Conservation (phyloP, 192 early-diverging fungal species). For the Chytriomyces hyalinus region DNA sequence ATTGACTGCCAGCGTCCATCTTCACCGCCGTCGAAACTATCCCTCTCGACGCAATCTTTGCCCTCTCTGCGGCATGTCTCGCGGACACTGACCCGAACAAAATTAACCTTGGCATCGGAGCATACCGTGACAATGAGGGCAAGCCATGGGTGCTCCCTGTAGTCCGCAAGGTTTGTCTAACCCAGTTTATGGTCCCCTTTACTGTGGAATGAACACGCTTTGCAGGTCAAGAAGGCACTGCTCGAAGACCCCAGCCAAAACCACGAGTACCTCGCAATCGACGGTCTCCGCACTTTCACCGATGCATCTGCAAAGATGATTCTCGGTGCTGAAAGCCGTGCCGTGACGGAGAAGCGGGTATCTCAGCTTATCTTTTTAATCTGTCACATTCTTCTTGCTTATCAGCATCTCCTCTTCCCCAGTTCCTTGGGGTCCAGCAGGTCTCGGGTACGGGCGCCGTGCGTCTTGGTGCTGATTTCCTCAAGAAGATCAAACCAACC, state of each 20-base stretch:
- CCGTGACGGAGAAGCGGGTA: slow-evolving; percentile 73
- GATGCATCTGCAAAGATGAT: slow-evolving; percentile 82
- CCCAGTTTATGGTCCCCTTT: neutral
- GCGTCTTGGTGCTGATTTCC: slow-evolving; percentile 82
- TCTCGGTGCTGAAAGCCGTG: slow-evolving; percentile 76
- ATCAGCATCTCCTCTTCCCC: neutral
- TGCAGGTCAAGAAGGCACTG: slow-evolving; percentile 77
- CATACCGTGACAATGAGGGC: slow-evolving; percentile 88
- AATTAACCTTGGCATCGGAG: slow-evolving; percentile 95
- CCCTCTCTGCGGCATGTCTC: slow-evolving; percentile 82
- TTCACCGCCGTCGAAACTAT: slow-evolving; percentile 55
- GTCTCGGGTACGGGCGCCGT: slow-evolving; percentile 96
- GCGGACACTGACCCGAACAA: slow-evolving; percentile 79
- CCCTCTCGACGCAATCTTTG: slow-evolving; percentile 89
- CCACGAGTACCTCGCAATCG: slow-evolving; percentile 95
- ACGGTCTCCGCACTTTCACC: slow-evolving; percentile 79
- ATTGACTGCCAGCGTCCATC: slow-evolving; percentile 32
- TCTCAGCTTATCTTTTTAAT: slow-evolving; percentile 22
- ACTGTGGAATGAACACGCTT: neutral
- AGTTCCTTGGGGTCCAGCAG: slow-evolving; percentile 75
- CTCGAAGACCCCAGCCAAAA: slow-evolving; percentile 71
- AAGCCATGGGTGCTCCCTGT: slow-evolving; percentile 96
- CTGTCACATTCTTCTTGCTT: neutral
- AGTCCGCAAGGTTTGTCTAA: slow-evolving; percentile 75
- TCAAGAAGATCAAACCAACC: slow-evolving; percentile 70